Evolutionary conservation across 768 basidiomycete species (phyloP), one percentile per base, ranked within the genome.

Genomic region (Suillus paluster): DNA sequence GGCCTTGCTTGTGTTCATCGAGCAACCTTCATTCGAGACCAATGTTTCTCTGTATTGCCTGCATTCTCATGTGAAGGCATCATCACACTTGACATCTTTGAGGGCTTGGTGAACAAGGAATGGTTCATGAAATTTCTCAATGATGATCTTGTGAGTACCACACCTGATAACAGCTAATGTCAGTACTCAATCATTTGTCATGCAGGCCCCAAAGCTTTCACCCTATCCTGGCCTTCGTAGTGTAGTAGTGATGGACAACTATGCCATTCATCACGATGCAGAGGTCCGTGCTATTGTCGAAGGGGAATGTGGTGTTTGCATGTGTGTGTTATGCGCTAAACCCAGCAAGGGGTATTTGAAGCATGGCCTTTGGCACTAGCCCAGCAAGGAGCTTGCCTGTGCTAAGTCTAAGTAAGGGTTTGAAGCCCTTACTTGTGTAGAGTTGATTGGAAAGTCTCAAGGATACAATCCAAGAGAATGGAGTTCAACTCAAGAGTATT

Each of bases 171-270:
- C 10, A 44, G 15, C 42, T 44, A 5, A 44, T 44, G 25, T 64
- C 9, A 21, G 30, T 48, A 25, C 23, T 39, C 11, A 36, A 25
- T 62, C 27, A 46, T 6, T 41, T 30, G 21, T 57, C 15, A 25
- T 49, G 3, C 23, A 70, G 70, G 68, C 71, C 10, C 73, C 71
- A 25, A 59, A 64, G 25, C 58, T 75, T 27, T 77, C 69, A 25
- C 78, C 78, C 21, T 81, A 71, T 67, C 78, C 78, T 0, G 71
- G 66, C 3, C 64, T 66, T 9, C 58, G 64, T 14, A 81, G 79
- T 64, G 70, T 79, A 5, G 67, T 81, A 30, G 68, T 81, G 2
- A 59, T 81, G 41, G 75, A 80, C 50, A 81, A 81, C 61, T 79
- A 78, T 53, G 59, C 67, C 2, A 81, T 81, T 52, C 79, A 81